Conservation (phyloP, 148 eudicot genomes). For the Dianthus caryophyllus region DNA sequence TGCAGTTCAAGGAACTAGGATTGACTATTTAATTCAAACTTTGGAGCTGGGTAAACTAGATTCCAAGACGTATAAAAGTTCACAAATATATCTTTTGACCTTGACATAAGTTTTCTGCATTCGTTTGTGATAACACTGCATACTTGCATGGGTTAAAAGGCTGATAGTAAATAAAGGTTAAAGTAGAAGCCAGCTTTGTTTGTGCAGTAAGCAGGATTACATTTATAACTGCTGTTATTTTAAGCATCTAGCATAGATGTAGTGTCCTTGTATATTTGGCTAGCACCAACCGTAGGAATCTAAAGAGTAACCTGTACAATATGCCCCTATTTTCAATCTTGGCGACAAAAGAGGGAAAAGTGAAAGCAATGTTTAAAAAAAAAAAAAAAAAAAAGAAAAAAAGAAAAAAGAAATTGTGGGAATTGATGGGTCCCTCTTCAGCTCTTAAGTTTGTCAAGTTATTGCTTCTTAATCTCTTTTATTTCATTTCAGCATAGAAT, state of each 20-base stretch:
- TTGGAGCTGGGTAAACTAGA: neutral
- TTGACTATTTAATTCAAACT: neutral
- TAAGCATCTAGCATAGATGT: neutral
- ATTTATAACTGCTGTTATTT: neutral
- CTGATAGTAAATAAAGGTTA: neutral
- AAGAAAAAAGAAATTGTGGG: neutral
- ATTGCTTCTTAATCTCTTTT: constrained; percentile 3
- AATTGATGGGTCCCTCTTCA: neutral
- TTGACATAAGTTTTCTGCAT: neutral
- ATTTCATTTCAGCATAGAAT: constrained; percentile 54
- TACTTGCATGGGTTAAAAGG: neutral
- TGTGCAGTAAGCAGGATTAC: neutral
- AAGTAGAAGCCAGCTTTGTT: neutral
- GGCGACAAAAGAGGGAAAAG: neutral
- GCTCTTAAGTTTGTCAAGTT: neutral
- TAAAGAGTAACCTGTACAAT: neutral
- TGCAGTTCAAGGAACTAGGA: neutral
- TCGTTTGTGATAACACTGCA: neutral
- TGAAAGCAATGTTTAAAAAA: neutral
- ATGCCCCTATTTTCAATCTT: neutral
- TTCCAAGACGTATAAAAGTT: neutral
- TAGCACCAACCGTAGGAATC: neutral
- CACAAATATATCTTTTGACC: neutral
- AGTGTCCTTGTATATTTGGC: neutral
- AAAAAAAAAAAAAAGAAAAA: no score